These are phyloP conservation scores for Bifiguratus adelaidae DNA, from an alignment of 192 early-diverging fungal species.

Conservation along the genomic window DNA sequence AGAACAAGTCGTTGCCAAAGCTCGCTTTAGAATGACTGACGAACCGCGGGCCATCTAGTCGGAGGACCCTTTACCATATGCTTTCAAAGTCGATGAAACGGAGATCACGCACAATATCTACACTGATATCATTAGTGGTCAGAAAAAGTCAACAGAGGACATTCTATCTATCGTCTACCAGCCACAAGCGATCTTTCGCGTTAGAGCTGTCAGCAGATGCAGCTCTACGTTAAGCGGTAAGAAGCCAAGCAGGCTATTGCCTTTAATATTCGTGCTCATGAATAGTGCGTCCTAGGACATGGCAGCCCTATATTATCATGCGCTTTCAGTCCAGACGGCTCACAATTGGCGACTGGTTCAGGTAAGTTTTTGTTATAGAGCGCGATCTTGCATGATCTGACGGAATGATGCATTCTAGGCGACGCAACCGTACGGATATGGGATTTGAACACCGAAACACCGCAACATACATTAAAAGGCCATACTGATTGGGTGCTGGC, in stretches of 20 bases:
- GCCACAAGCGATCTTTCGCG: slow-evolving; percentile 93
- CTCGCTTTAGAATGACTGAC: neutral
- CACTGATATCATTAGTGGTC: slow-evolving; percentile 67
- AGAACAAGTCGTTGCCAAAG: too few relatives aligned
- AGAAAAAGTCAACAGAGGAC: slow-evolving; percentile 78
- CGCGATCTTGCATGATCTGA: neutral
- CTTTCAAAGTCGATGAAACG: slow-evolving; percentile 80
- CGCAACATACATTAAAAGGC: slow-evolving; percentile 67
- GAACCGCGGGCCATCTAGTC: slow-evolving; percentile 14
- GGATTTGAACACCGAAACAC: slow-evolving; percentile 97
- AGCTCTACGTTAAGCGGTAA: slow-evolving; percentile 70
- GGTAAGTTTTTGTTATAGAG: slow-evolving; percentile 20
- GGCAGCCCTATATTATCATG: slow-evolving; percentile 45
- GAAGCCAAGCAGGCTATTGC: neutral
- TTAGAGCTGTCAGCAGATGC: slow-evolving; percentile 89
- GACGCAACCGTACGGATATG: slow-evolving; percentile 94
- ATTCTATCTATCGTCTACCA: slow-evolving; percentile 84
- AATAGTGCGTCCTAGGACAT: neutral
- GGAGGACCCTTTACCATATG: slow-evolving; percentile 87
- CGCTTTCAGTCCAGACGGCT: slow-evolving; percentile 84
- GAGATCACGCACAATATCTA: slow-evolving; percentile 72
- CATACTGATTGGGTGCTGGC: slow-evolving; percentile 91
- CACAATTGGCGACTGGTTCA: slow-evolving; percentile 88
- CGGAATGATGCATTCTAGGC: slow-evolving; percentile 19
- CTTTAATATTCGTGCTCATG: neutral